Conservation (phyloP, 2,329 filamentous ascomycete genomes). For the Paraconiothyrium sp. region DNA sequence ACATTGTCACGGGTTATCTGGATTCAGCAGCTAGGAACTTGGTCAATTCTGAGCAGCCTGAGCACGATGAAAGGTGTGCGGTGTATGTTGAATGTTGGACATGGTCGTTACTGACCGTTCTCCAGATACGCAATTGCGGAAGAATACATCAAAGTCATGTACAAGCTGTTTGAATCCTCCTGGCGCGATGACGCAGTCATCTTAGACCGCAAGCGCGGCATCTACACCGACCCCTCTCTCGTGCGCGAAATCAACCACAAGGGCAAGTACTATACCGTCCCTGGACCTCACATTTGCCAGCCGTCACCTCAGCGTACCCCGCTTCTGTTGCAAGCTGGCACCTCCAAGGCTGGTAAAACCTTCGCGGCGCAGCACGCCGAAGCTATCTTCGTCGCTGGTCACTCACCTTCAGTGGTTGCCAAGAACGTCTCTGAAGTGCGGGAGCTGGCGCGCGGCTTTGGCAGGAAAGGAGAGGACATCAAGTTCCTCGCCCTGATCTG, state of each 20-base stretch:
- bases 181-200: constrained; percentile 73
- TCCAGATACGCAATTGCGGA: constrained; percentile 70
- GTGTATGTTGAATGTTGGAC: background rate
- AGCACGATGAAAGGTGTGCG: constrained; percentile 71
- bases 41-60: constrained; percentile 62
- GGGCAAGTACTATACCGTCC: constrained; percentile 70
- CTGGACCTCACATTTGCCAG: constrained; percentile 73
- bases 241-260: constrained; percentile 72
- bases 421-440: constrained; percentile 70
- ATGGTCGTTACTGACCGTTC: constrained; percentile 63
- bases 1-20: constrained; percentile 72
- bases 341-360: constrained; percentile 68
- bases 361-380: constrained; percentile 76
- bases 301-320: constrained; percentile 73
- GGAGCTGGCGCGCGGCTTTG: constrained; percentile 54
- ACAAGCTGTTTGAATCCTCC: constrained; percentile 72
- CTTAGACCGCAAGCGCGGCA: constrained; percentile 63
- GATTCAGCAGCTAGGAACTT: constrained; percentile 72
- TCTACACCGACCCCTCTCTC: constrained; percentile 66
- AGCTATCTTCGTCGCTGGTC: constrained; percentile 72
- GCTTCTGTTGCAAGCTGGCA: constrained; percentile 73
- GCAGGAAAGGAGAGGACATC: constrained; percentile 42
- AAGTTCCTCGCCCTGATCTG: constrained; percentile 73
- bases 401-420: constrained; percentile 67
- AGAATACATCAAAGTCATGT: constrained; percentile 74